phyloP scores from a whole-genome alignment of 1,284 basidiomycete species.

The Trichosporon asahii region DNA sequence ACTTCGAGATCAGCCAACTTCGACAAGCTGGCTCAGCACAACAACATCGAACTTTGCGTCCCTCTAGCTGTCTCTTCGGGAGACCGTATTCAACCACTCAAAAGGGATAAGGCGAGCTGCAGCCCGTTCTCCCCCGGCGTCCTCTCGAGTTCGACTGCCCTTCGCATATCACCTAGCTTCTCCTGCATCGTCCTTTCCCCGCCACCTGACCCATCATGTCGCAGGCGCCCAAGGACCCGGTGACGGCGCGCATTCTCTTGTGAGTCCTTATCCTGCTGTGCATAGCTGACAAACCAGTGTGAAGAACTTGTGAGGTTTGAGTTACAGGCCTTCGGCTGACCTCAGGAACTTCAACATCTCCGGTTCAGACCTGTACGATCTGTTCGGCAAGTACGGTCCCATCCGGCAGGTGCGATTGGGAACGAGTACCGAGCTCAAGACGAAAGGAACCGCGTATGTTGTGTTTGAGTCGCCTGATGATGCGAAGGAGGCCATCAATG shows the following conservation, averaged over 20 bases:
- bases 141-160: not conserved
- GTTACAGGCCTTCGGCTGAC: too few relatives aligned
- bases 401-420: slow-evolving; percentile 94
- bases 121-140: not conserved
- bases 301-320: slow-evolving; percentile 50
- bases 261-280: slow-evolving; percentile 25
- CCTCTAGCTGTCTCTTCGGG: not conserved
- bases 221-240: slow-evolving; percentile 33
- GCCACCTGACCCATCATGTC: slow-evolving; percentile 25
- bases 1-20: not conserved
- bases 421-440: slow-evolving; percentile 72
- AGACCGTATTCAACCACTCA: not conserved
- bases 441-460: slow-evolving; percentile 93
- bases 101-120: not conserved
- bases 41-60: not conserved
- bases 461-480: slow-evolving; percentile 57
- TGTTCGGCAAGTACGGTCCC: slow-evolving; percentile 95
- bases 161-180: not conserved
- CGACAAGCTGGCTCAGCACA: not conserved
- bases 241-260: slow-evolving; percentile 49
- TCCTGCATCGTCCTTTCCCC: not conserved
- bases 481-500: slow-evolving; percentile 93
- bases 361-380: slow-evolving; percentile 90
- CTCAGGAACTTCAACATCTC: slow-evolving; percentile 78
- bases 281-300: slow-evolving; percentile 33